Base-by-base conservation (phyloP, 495 filamentous ascomycete genomes). In the Xylaria sp. region DNA sequence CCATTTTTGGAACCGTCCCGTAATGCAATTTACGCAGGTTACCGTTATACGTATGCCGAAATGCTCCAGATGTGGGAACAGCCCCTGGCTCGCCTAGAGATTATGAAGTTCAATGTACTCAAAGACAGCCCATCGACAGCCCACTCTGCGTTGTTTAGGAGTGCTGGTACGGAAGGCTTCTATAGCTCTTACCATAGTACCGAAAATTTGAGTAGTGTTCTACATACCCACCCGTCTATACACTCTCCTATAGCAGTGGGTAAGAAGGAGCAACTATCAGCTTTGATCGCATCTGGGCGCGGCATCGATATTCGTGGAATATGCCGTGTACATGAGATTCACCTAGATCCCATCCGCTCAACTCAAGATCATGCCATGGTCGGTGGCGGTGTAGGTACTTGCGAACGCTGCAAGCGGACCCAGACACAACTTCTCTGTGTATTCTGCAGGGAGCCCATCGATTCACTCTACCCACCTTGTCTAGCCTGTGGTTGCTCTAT, bases 21-120 rank as follows among this genome's bases (percentile, higher is more conserved):
- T 52, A 80, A 86, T 55, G 76, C 82, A 41, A 77, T 90, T 6
- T 95, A 93, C 74, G 82, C 82, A 9, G 86, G 87, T 53, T 98
- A 97, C 79, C 89, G 95, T 21, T 86, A 88, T 64, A 85, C 89
- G 46, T 98, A 98, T 76, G 93, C 95, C 14, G 87, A 95, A 71
- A 86, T 97, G 73, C 85, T 98, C 2, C 90, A 88, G 55, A 88
- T 91, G 68, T 98, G 95, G 95, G 87, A 88, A n/a, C 84, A 95
- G 9, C 90, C 91, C 0, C 84, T 93, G 5, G 86, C 90, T 40
- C 86, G 91, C 21, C 88, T 93, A 8, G 93, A 97, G 80, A 88
- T 98, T 26, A 83, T 97, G 67, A 97, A 97, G 74, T 95, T 95
- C 78, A 92, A 93, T 57, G 85, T 88, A 5, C 78, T 92, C 52